phyloP scores from a whole-genome alignment of 495 filamentous ascomycete genomes.

The Antarctomyces pellizariae region DNA sequence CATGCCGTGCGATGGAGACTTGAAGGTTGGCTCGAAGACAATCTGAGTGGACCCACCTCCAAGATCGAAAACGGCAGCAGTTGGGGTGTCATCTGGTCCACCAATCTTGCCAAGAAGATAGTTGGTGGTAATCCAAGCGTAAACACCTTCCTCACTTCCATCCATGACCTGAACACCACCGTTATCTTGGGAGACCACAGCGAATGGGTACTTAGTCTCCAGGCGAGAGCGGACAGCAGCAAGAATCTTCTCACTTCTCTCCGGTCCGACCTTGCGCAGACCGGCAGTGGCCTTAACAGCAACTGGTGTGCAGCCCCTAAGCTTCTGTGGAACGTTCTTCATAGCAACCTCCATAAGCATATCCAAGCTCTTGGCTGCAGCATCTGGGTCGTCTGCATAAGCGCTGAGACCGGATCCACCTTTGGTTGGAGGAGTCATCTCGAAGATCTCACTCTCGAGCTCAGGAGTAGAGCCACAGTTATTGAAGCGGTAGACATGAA shows the following conservation, averaged over 20 bases:
- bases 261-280: slow-evolving; percentile 59
- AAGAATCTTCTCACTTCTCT: slow-evolving; percentile 62
- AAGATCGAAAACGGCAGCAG: slow-evolving; percentile 86
- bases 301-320: slow-evolving; percentile 71
- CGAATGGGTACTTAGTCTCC: slow-evolving; percentile 84
- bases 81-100: slow-evolving; percentile 66
- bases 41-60: slow-evolving; percentile 95
- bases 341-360: slow-evolving; percentile 67
- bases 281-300: slow-evolving; percentile 95
- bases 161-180: slow-evolving; percentile 90
- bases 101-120: slow-evolving; percentile 97
- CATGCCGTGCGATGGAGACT: slow-evolving; percentile 54
- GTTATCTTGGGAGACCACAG: slow-evolving; percentile 62
- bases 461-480: slow-evolving; percentile 94
- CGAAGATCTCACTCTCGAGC: slow-evolving; percentile 74
- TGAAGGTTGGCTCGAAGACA: slow-evolving; percentile 91
- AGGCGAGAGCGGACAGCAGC: slow-evolving; percentile 62
- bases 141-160: slow-evolving; percentile 87
- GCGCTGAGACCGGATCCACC: slow-evolving; percentile 70
- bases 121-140: slow-evolving; percentile 97
- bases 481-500: slow-evolving; percentile 97
- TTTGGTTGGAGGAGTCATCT: slow-evolving; percentile 59
- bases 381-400: slow-evolving; percentile 63
- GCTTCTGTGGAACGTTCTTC: slow-evolving; percentile 57
- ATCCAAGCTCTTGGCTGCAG: slow-evolving; percentile 75